Conservation (phyloP, 495 filamentous ascomycete species). For the Hypoxylon fragiforme region DNA sequence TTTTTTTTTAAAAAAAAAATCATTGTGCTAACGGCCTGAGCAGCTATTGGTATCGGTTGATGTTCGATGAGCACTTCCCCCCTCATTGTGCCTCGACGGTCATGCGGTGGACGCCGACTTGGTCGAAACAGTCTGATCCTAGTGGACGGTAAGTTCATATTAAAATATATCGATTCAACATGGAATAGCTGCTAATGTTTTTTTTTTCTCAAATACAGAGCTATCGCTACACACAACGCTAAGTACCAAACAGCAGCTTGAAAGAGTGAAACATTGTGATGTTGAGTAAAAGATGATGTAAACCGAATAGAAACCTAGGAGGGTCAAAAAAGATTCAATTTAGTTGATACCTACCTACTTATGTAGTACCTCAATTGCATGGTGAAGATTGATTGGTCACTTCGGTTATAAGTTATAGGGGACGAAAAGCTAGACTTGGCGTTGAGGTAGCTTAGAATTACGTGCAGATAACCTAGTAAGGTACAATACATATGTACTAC, state of each 20-base stretch:
- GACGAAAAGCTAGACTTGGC: conserved; percentile 17
- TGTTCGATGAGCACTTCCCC: conserved; percentile 99
- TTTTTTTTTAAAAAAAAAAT: too few relatives aligned
- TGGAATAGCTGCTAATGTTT: conserved; percentile 18
- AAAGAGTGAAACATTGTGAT: conserved; percentile 3
- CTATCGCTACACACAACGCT: conserved; percentile 24
- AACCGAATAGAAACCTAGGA: conserved; percentile 5
- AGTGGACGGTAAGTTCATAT: conserved; percentile 74
- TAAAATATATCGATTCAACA: too few relatives aligned
- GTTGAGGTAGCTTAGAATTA: too few relatives aligned
- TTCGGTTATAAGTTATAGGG: background rate
- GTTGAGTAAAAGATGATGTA: conserved; percentile 7
- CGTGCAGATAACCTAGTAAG: background rate
- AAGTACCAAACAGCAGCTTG: conserved; percentile 27
- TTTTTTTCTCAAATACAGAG: conserved; percentile 13
- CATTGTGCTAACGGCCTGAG: conserved; percentile 18
- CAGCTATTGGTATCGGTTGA: conserved; percentile 91
- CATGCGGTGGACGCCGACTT: conserved; percentile 96
- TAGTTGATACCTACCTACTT: too few relatives aligned
- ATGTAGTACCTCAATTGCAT: too few relatives aligned
- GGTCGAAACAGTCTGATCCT: conserved; percentile 94
- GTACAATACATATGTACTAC: too few relatives aligned
- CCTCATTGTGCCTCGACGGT: conserved; percentile 87
- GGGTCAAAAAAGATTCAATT: too few relatives aligned
- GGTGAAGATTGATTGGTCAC: conserved; percentile 13